Evolutionary conservation across 164 flowering plant species (phyloP).

Genomic region (Vitis riparia): DNA sequence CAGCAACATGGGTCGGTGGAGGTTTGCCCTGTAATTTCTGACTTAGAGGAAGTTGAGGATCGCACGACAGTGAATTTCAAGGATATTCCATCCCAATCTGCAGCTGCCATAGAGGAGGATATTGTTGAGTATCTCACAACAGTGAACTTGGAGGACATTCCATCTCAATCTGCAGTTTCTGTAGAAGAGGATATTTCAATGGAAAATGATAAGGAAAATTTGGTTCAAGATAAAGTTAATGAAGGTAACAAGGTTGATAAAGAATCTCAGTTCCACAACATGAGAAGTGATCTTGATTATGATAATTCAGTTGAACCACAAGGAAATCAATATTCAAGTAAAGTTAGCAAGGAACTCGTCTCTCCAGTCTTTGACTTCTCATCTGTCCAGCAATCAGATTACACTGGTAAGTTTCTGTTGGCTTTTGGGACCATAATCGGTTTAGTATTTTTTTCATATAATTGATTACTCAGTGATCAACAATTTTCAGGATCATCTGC

Average conservation of each 20-base stretch:
- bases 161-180: background rate
- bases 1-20: background rate
- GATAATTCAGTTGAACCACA: background rate
- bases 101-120: background rate
- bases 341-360: background rate
- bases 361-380: conserved; percentile 2
- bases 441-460: background rate
- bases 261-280: background rate
- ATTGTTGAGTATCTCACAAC: background rate
- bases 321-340: too few relatives aligned
- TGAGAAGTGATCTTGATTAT: background rate
- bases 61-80: background rate
- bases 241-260: background rate
- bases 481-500: background rate
- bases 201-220: background rate
- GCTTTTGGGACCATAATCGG: background rate
- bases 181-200: background rate
- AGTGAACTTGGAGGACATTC: background rate
- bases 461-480: background rate
- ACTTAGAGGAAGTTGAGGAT: background rate
- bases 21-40: background rate
- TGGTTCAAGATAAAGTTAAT: background rate
- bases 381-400: background rate
- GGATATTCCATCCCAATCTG: background rate
- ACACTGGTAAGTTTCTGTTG: conserved; percentile 4